phyloP scores from a whole-genome alignment of 164 flowering plant genomes.

The Magnolia sinica region DNA sequence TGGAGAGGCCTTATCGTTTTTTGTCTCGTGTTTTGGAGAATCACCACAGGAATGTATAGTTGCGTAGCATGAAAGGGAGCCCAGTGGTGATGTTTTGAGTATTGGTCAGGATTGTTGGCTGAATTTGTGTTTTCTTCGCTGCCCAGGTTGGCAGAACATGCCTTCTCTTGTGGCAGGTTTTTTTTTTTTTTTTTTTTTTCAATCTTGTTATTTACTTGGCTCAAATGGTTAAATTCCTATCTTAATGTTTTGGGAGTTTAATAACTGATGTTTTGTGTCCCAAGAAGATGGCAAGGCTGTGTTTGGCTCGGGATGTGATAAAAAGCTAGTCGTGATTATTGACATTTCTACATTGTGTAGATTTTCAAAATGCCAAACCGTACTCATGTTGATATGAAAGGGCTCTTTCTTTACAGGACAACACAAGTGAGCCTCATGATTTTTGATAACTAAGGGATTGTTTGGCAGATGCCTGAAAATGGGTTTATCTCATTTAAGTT shows the following conservation, averaged over 20 bases:
- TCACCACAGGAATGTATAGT: conserved; percentile 32
- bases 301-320: too few species aligned
- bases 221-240: background rate
- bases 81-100: background rate
- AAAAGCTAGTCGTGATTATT: too few species aligned
- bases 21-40: conserved; percentile 15
- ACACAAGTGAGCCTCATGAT: too few species aligned
- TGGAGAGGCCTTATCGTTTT: conserved; percentile 39
- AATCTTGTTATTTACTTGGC: background rate
- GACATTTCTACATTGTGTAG: too few species aligned
- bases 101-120: background rate
- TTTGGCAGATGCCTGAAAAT: too few species aligned
- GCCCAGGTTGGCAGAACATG: conserved; percentile 49
- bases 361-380: too few species aligned
- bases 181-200: conserved; percentile 7
- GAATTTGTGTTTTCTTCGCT: conserved; percentile 18
- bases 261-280: too few species aligned
- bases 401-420: too few species aligned
- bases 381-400: too few species aligned
- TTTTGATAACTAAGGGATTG: too few species aligned
- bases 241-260: background rate
- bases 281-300: too few species aligned
- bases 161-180: conserved; percentile 43
- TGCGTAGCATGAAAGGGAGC: background rate
- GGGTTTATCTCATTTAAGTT: too few species aligned